These are phyloP conservation scores for Ensete glaucum DNA, from an alignment of 176 grass and related monocot species.

Conservation along the genomic window DNA sequence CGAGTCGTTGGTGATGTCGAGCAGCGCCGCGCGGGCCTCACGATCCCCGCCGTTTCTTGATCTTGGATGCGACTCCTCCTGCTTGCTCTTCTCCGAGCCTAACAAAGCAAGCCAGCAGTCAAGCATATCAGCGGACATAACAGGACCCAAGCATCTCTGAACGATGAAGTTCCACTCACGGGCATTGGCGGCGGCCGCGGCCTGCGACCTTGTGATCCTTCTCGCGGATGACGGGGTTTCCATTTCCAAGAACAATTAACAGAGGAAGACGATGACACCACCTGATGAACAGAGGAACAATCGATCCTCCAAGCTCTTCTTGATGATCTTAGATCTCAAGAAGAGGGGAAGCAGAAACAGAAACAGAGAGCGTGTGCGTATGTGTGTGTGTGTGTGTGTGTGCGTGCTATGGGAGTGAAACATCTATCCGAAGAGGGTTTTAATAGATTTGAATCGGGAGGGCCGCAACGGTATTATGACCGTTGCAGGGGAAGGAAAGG, in stretches of 20 bases:
- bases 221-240: slow-evolving; percentile 51
- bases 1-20: slow-evolving; percentile 94
- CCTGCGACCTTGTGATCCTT: slow-evolving; percentile 41
- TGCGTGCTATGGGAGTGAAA: too few species aligned
- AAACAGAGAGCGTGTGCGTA: not conserved
- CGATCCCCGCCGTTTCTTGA: slow-evolving; percentile 31
- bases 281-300: not conserved
- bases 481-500: slow-evolving; percentile 17
- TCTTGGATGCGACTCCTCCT: not conserved
- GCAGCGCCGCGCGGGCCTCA: slow-evolving; percentile 38
- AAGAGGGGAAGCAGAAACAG: not conserved
- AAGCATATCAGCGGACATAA: not conserved
- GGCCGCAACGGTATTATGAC: slow-evolving; percentile 39
- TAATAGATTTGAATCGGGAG: slow-evolving; percentile 10
- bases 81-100: slow-evolving; percentile 26
- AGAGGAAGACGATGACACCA: not conserved
- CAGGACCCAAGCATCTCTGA: not conserved
- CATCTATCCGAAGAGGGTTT: not conserved
- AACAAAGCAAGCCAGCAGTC: not conserved
- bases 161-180: not conserved
- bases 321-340: not conserved
- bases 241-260: slow-evolving; percentile 18
- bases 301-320: not conserved
- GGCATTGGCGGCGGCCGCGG: slow-evolving; percentile 15
- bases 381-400: too few species aligned